Percentiles rank a stretch among this genome's conserved stretches.
phyloP scores from a whole-genome alignment of 192 early-diverging fungal genomes.

The Umbelopsis vinacea region DNA sequence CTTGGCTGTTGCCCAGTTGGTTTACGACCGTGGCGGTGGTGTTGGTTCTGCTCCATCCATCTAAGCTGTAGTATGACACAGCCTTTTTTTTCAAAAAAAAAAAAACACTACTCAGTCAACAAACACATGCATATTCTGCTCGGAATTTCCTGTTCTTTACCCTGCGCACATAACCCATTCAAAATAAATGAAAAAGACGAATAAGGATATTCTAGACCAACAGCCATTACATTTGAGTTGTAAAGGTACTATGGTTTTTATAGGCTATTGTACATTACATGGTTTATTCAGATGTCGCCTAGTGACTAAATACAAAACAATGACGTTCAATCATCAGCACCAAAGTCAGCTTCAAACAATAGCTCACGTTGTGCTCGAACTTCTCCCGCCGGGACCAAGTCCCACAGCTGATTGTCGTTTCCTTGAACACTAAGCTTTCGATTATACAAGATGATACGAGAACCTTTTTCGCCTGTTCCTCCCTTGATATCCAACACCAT shows the following conservation, averaged over 20 bases:
- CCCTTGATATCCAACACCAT: conserved; percentile 34
- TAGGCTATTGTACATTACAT: neutral
- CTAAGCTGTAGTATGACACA: neutral
- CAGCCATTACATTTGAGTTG: no score
- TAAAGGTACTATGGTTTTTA: neutral
- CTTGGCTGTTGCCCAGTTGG: conserved; percentile 85
- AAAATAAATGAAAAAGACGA: no score
- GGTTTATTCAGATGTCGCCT: neutral
- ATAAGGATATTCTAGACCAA: no score
- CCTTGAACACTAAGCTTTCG: conserved; percentile 32
- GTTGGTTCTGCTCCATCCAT: conserved; percentile 78
- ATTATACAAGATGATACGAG: conserved; percentile 30
- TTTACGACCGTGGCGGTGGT: conserved; percentile 94
- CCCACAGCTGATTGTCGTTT: conserved; percentile 37
- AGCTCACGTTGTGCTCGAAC: conserved; percentile 32
- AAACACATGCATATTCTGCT: no score
- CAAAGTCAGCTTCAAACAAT: conserved; percentile 43
- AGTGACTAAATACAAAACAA: neutral
- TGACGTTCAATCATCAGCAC: conserved; percentile 21
- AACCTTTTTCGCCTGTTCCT: conserved; percentile 21
- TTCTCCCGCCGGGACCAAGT: conserved; percentile 38
- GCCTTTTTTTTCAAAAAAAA: no score
- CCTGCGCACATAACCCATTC: no score
- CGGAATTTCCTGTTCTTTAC: no score
- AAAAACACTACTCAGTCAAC: no score